phyloP scores from a whole-genome alignment of 768 basidiomycete species.

The Cubamyces sp. region DNA sequence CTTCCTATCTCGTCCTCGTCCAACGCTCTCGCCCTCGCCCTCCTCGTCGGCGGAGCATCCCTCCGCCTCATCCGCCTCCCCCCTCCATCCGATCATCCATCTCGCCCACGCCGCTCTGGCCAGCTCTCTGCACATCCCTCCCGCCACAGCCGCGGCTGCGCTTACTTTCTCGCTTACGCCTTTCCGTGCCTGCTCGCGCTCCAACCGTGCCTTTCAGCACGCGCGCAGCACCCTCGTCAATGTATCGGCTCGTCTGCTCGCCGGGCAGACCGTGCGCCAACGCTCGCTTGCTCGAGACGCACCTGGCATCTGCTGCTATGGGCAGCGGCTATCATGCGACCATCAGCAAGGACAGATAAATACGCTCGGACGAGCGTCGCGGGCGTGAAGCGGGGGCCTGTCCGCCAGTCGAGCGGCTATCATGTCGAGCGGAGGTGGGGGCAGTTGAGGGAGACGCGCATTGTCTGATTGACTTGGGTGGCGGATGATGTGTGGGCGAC shows the following conservation, averaged over 20 bases:
- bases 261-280: neutral
- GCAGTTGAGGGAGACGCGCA: conserved; percentile 11
- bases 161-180: too few relatives aligned
- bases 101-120: too few relatives aligned
- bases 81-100: neutral
- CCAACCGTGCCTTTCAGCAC: too few relatives aligned
- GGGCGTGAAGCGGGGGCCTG: conserved; percentile 9
- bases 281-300: too few relatives aligned
- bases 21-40: neutral
- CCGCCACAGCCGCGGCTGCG: too few relatives aligned
- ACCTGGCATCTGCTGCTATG: neutral
- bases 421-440: conserved; percentile 15
- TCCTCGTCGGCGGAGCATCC: neutral
- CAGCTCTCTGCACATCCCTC: too few relatives aligned
- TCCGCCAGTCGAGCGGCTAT: conserved; percentile 23
- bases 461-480: conserved; percentile 25
- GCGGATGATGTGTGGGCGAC: conserved; percentile 10
- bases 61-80: neutral
- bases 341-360: conserved; percentile 28
- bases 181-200: too few relatives aligned
- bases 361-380: conserved; percentile 19
- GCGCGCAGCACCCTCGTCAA: neutral
- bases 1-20: conserved; percentile 13
- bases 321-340: conserved; percentile 26
- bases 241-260: neutral